Evolutionary conservation across 371 early-diverging fungal genomes (phyloP).

Genomic region (Mucor racemosus): DNA sequence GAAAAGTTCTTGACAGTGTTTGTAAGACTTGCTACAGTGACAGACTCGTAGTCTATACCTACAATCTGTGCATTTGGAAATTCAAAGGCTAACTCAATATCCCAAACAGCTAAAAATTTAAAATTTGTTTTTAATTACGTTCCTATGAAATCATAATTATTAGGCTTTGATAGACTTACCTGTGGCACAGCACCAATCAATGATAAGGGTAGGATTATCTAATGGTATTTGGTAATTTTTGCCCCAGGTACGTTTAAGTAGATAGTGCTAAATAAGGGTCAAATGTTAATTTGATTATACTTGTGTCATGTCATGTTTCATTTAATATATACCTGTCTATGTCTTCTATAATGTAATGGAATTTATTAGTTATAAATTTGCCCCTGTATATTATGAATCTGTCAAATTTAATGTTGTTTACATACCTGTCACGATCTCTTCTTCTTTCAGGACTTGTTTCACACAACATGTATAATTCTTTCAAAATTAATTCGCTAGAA

Average conservation of each 20-base stretch:
- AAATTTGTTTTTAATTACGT: background rate
- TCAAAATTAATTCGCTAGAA: conserved; percentile 17
- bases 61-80: conserved; percentile 38
- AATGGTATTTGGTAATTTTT: conserved; percentile 32
- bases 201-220: conserved; percentile 34
- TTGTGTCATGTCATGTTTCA: background rate
- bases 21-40: conserved; percentile 18
- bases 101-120: conserved; percentile 32
- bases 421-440: conserved; percentile 23
- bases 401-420: background rate
- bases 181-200: conserved; percentile 48
- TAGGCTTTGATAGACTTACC: conserved; percentile 16
- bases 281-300: background rate
- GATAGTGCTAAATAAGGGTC: conserved; percentile 35
- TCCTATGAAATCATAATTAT: background rate
- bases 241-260: conserved; percentile 36
- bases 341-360: conserved; percentile 22
- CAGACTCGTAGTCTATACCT: conserved; percentile 35
- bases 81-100: conserved; percentile 41
- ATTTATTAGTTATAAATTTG: background rate
- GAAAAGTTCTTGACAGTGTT: conserved; percentile 24
- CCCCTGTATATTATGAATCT: background rate
- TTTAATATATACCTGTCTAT: conserved; percentile 32
- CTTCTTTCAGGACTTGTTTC: conserved; percentile 27
- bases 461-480: conserved; percentile 17